These are phyloP conservation scores for Bertia moriformis DNA, from an alignment of 2,329 filamentous ascomycete genomes.

Conservation along the genomic window DNA sequence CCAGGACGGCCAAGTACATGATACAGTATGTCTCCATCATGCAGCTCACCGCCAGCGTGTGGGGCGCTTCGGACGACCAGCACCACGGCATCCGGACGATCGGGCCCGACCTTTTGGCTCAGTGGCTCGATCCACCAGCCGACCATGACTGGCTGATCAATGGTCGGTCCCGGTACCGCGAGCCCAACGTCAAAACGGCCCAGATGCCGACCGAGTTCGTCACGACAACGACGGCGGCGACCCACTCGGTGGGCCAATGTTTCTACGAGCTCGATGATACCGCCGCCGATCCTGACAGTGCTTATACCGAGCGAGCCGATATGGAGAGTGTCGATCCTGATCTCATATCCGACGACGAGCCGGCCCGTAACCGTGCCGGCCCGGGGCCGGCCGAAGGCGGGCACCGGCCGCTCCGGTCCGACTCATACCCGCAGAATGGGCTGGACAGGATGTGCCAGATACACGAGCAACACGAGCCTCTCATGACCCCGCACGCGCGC, in stretches of 20 bases:
- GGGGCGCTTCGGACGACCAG: background rate
- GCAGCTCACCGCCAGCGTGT: constrained; percentile 10
- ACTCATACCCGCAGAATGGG: background rate
- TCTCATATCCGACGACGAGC: constrained; percentile 18
- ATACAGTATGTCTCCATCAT: constrained; percentile 54
- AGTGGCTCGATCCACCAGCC: no score
- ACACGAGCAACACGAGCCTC: constrained; percentile 16
- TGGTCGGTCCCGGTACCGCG: no score
- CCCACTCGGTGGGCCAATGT: no score
- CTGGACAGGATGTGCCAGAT: background rate
- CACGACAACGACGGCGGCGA: no score
- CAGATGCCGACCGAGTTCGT: no score
- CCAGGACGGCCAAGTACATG: constrained; percentile 60
- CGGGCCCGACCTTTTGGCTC: background rate
- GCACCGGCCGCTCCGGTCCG: background rate
- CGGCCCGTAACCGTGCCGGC: background rate
- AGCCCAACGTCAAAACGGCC: no score
- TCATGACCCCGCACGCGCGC: constrained; percentile 60
- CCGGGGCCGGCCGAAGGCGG: background rate
- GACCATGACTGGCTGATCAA: no score
- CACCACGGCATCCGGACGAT: background rate
- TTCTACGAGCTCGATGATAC: no score
- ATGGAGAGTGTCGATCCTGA: no score
- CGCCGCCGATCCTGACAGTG: no score
- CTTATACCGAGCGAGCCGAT: no score